phyloP scores from a whole-genome alignment of 345 rosid genomes.

The Hibiscus mutabilis region DNA sequence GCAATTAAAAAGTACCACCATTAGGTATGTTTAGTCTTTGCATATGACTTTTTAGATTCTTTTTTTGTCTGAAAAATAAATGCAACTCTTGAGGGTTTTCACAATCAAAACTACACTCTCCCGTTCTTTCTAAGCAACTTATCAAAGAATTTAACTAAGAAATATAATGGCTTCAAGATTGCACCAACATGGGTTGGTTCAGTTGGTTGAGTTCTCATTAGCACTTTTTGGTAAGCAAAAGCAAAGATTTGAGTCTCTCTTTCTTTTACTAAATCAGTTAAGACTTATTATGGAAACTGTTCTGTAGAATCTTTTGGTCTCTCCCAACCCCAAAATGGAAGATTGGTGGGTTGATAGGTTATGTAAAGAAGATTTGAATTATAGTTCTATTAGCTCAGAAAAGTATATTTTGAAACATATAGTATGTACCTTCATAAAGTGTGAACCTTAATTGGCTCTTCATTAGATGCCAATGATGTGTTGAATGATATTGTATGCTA shows the following conservation, averaged over 20 bases:
- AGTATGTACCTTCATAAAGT: not conserved
- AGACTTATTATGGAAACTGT: not conserved
- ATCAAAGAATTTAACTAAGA: too few relatives aligned
- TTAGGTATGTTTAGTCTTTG: conserved; percentile 44
- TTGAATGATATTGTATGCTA: not conserved
- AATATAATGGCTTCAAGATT: too few relatives aligned
- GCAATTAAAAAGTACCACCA: conserved; percentile 54
- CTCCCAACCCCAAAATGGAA: not conserved
- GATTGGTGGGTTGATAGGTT: not conserved
- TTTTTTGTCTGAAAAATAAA: not conserved
- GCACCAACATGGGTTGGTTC: too few relatives aligned
- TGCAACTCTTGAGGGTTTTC: not conserved
- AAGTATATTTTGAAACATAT: not conserved
- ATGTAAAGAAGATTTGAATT: not conserved
- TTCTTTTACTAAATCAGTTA: not conserved
- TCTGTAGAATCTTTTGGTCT: not conserved
- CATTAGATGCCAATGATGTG: not conserved
- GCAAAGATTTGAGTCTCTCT: too few relatives aligned
- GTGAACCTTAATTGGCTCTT: not conserved
- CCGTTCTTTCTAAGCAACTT: not conserved
- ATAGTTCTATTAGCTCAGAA: not conserved
- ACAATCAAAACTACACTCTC: not conserved
- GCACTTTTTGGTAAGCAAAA: too few relatives aligned
- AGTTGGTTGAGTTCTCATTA: too few relatives aligned
- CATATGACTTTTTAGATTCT: not conserved